A percentile compares a stretch with the other conserved stretches of the same genome.
phyloP scores from a whole-genome alignment of 148 eudicot species.

The Rhododendron simsii region DNA sequence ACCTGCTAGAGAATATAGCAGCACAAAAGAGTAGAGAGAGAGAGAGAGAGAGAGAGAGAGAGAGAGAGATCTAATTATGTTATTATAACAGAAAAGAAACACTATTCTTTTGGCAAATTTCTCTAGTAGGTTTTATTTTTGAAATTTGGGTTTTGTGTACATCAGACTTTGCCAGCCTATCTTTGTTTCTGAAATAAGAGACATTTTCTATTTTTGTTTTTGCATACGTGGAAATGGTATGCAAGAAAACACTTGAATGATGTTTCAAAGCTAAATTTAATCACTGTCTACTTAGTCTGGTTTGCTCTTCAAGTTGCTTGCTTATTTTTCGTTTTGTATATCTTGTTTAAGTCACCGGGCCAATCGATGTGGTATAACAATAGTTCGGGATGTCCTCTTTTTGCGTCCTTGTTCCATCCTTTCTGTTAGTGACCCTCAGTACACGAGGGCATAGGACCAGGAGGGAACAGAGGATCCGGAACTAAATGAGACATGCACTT shows the following conservation, averaged over 20 bases:
- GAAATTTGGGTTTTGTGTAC: not conserved
- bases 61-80: not conserved
- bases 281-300: not conserved
- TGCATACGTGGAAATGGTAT: not conserved
- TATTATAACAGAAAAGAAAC: not conserved
- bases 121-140: not conserved
- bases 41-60: not conserved
- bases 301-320: not conserved
- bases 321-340: not conserved
- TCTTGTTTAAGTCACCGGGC: not conserved
- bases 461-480: not conserved
- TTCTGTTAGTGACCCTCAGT: not conserved
- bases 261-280: not conserved
- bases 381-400: not conserved
- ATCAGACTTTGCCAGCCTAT: not conserved
- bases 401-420: not conserved
- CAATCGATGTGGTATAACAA: not conserved
- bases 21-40: not conserved
- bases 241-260: not conserved
- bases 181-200: slow-evolving; percentile 5
- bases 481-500: not conserved
- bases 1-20: slow-evolving; percentile 8
- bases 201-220: not conserved
- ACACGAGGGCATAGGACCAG: not conserved
- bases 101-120: slow-evolving; percentile 8